Base-by-base conservation (phyloP, 164 flowering plant species). In the Umbilicus rupestris region DNA sequence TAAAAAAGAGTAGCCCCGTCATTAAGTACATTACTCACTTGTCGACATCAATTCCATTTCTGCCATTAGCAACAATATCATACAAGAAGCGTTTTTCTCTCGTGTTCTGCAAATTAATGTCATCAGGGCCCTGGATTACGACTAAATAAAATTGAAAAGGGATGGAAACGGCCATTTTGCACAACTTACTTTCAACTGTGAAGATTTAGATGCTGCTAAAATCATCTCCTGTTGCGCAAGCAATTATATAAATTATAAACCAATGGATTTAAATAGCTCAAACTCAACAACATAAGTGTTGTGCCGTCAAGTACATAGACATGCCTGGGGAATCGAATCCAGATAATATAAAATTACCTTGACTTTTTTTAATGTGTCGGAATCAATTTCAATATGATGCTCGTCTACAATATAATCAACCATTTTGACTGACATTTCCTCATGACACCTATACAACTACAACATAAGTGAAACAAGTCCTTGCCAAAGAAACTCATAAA, bases 41-140 rank as follows among this genome's bases (percentile, higher is more conserved):
- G 84, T 94, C 97, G 68, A 94, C 99, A 76, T 89, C 99, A 67
- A 94, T 83, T 65, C 97, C 95, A 80, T 82, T 94, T 62, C 93
- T 85, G 70, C 97, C 97, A 86, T 94, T 94, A 55, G 99, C 97
- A 76, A 94, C 96, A 74, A 94, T 89, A 69, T 94, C 99, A 81
- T 90, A 91, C 69, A 94, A 73, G 77, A 91, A 94, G 14, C 46
- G 79, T 76, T 94, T 94, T 78, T 87, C 95, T 55, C 50, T 78
- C 30, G 74, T 42, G 52, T 79, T 68, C 96, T 93, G 70, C 70
- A n/a, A 72, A 69, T 1, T 65, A 14, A 28, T 35, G 11, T 26
- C 17, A 68, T 39, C 30, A 60, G 7, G 5, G 5, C 16, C 45
- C 52, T 14, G 28, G 30, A 66, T 39, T 30, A 29, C 3, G 17